Percentiles rank a stretch among this genome's conserved stretches.
phyloP scores from a whole-genome alignment of 805 yeast genomes.

The Clavispora fructus region DNA sequence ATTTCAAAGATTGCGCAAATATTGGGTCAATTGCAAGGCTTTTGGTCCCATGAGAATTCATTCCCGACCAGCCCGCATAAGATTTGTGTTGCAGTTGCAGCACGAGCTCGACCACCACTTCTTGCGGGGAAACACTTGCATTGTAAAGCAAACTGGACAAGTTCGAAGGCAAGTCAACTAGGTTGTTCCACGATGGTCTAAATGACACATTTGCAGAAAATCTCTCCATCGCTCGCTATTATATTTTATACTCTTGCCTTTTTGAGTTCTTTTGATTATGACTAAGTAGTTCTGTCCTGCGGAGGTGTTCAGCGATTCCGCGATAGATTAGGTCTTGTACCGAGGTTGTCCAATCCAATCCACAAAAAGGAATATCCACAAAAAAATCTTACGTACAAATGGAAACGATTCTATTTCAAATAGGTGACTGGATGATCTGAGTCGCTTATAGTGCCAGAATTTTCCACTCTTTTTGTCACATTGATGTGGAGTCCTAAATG shows the following conservation, averaged over 20 bases:
- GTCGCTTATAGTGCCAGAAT: too few species aligned
- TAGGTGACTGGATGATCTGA: too few species aligned
- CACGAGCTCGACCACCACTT: constrained; percentile 49
- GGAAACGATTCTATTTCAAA: too few species aligned
- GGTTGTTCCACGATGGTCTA: constrained; percentile 39
- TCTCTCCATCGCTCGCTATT: constrained; percentile 31
- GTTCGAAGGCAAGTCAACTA: constrained; percentile 51
- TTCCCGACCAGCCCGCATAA: constrained; percentile 68
- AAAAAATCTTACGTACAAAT: too few species aligned
- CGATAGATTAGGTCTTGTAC: not conserved
- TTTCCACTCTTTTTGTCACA: too few species aligned
- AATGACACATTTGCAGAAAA: constrained; percentile 24
- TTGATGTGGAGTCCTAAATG: too few species aligned
- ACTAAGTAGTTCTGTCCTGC: not conserved
- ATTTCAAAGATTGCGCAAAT: constrained; percentile 49
- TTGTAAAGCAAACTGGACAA: constrained; percentile 42
- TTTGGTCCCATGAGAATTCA: constrained; percentile 29
- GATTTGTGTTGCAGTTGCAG: constrained; percentile 16
- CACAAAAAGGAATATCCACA: not conserved
- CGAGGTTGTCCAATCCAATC: not conserved
- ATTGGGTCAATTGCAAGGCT: constrained; percentile 61
- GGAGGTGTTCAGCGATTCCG: not conserved
- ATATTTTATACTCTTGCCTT: not conserved
- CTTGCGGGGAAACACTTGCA: constrained; percentile 53
- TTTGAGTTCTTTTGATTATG: not conserved